Evolutionary conservation across 257 asterid genomes (phyloP).

Genomic region (Asclepias syriaca): DNA sequence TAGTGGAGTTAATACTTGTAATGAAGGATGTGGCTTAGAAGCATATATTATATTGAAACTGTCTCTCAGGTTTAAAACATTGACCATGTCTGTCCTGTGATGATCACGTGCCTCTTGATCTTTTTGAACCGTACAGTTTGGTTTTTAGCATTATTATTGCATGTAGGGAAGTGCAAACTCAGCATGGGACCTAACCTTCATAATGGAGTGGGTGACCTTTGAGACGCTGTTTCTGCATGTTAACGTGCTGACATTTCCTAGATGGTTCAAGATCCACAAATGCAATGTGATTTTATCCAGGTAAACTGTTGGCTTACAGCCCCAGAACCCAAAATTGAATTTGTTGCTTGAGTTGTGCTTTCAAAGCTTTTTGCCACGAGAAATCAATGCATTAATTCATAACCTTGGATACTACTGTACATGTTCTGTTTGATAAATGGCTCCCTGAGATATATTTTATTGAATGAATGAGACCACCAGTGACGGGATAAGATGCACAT

Average conservation of each 20-base stretch:
- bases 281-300: not conserved
- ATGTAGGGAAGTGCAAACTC: conserved; percentile 17
- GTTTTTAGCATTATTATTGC: conserved; percentile 4
- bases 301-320: not conserved
- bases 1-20: not conserved
- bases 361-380: not conserved
- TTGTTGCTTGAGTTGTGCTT: not conserved
- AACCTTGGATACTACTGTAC: not conserved
- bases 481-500: not conserved
- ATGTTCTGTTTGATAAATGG: not conserved
- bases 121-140: conserved; percentile 10
- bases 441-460: not conserved
- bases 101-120: conserved; percentile 12
- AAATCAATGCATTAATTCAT: not conserved
- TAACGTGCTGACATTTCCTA: not conserved
- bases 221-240: not conserved
- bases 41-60: conserved; percentile 9
- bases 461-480: not conserved
- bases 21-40: conserved; percentile 7
- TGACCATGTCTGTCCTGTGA: conserved; percentile 7
- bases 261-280: not conserved
- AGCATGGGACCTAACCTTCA: conserved; percentile 16
- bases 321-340: not conserved
- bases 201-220: not conserved
- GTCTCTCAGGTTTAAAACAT: conserved; percentile 10